Base-by-base conservation (phyloP, 2,329 filamentous ascomycete genomes). In the Alternaria infectoria region DNA sequence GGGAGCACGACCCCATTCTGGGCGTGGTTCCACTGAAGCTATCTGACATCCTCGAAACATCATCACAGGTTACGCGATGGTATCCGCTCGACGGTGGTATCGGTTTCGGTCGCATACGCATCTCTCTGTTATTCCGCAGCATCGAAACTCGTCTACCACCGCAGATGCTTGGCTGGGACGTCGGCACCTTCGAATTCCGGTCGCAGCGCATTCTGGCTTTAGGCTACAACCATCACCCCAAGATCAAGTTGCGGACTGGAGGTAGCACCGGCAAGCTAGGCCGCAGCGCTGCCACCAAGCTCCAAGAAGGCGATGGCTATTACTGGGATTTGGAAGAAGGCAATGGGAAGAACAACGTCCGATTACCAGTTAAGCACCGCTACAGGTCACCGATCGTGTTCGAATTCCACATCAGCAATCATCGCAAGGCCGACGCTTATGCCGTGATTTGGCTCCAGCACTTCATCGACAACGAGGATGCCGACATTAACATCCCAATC, bases 81-180 rank as follows among this genome's bases (percentile, higher is more conserved):
- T 98, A 97, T 77, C 95, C 96, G n/a, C 86, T 99, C 0, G 94
- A 97, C 75, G 96, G 95, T 21, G 96, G 96, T 11, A 90, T 98
- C 66, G 83, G 96, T 1, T 98, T 96, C 68, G 96, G 96, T 43
- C 91, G 95, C 8, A 87, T 97, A 63, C 90, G 94, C 44, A 91
- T 99, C 69, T 97, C 93, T 1, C 81, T 98, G 4, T 86, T 98
- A 4, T 97, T 97, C 87, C 90, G 95, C 26, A 94, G 92, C 26
- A 88, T 97, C 46, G 94, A 97, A 78, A 91, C 95, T 57, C 89
- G 89, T 49, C 85, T 98, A 1, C 94, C 94, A n/a, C 91, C 91
- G 0, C 83, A 89, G 44, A 91, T 97, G 80, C 86, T 97, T 5
- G 93, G 95, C 10, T 98, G 95, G 92, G 93, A 97, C 64, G 92